Evolutionary conservation across 148 eudicot species (phyloP).

Genomic region (Amaranthus palmeri): DNA sequence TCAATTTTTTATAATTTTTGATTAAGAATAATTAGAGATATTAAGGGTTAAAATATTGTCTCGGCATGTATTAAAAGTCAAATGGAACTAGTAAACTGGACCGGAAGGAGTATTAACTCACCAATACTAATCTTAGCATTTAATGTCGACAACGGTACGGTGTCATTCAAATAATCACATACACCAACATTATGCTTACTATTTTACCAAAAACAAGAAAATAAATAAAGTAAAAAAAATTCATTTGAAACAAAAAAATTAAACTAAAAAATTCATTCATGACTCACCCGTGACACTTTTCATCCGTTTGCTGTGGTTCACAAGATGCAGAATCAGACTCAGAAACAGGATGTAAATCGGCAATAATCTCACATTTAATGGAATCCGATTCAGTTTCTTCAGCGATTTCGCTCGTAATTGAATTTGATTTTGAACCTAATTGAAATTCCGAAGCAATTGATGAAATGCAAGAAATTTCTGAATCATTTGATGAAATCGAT

Average conservation of each 20-base stretch:
- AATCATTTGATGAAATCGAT: slow-evolving; percentile 32
- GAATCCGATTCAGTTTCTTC: slow-evolving; percentile 10
- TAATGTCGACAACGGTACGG: too few species aligned
- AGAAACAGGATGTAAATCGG: background rate
- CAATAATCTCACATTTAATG: background rate
- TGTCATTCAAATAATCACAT: too few species aligned
- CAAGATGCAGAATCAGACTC: too few species aligned
- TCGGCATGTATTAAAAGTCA: too few species aligned
- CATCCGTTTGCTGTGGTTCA: background rate
- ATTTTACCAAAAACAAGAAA: background rate
- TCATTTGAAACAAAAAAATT: background rate
- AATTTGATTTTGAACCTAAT: slow-evolving; percentile 11
- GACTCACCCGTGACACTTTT: slow-evolving; percentile 9
- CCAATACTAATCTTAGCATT: too few species aligned
- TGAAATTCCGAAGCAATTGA: slow-evolving; percentile 19
- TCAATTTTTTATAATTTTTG: too few species aligned
- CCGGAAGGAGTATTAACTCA: too few species aligned
- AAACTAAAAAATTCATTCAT: background rate
- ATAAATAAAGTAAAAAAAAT: background rate
- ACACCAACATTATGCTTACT: background rate
- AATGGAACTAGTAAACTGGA: too few species aligned
- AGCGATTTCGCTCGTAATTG: slow-evolving; percentile 8
- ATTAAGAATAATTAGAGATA: too few species aligned
- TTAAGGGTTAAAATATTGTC: too few species aligned
- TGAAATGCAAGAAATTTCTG: slow-evolving; percentile 44